Percentiles rank a stretch among this genome's conserved stretches.
phyloP scores from a whole-genome alignment of 176 grass and related monocot genomes.

The Avena atlantica region DNA sequence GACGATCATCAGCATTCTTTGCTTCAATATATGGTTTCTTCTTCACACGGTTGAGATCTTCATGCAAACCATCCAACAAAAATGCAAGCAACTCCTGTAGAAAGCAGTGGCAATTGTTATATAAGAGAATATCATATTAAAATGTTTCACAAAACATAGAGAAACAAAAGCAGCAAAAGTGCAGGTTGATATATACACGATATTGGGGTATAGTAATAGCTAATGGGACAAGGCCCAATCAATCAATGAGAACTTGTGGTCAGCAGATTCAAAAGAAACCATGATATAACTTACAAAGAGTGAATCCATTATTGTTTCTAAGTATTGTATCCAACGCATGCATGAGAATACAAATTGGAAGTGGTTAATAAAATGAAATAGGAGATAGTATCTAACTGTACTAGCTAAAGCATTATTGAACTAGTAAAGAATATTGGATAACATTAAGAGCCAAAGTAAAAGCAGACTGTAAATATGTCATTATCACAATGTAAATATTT shows the following conservation, averaged over 20 bases:
- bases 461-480: too few species aligned
- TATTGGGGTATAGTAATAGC: background rate
- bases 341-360: background rate
- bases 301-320: background rate
- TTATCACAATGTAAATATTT: too few species aligned
- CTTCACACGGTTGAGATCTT: slow-evolving; percentile 99
- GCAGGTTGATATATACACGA: background rate
- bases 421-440: too few species aligned
- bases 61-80: slow-evolving; percentile 96
- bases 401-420: too few species aligned
- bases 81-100: slow-evolving; percentile 93
- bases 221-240: slow-evolving; percentile 4
- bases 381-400: too few species aligned
- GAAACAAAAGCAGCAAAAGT: background rate
- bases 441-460: too few species aligned
- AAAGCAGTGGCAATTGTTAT: slow-evolving; percentile 15
- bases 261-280: background rate
- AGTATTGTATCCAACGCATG: background rate
- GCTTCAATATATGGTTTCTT: slow-evolving; percentile 98
- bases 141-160: background rate
- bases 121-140: slow-evolving; percentile 3
- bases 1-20: slow-evolving; percentile 86
- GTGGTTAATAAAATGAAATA: too few species aligned
- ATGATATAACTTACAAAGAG: background rate
- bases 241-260: background rate